phyloP scores from a whole-genome alignment of 2,329 filamentous ascomycete genomes.

The Fusarium sp. region DNA sequence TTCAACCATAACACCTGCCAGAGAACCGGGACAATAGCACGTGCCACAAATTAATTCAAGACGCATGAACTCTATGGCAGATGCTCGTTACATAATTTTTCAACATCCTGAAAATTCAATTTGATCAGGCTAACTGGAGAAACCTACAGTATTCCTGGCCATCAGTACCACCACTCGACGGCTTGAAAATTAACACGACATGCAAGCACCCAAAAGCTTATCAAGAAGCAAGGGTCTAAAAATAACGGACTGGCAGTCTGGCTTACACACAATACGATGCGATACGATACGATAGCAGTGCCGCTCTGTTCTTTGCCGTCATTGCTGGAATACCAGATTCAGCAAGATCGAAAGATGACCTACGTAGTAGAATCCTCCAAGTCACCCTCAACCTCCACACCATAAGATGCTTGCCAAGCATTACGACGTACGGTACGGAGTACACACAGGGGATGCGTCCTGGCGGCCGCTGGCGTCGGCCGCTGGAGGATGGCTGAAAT shows the following conservation, averaged over 20 bases:
- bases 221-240: not conserved
- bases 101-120: too few species aligned
- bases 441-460: conserved; percentile 15
- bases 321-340: too few species aligned
- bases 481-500: conserved; percentile 34
- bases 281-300: too few species aligned
- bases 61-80: too few species aligned
- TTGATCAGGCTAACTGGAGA: too few species aligned
- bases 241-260: too few species aligned
- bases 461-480: conserved; percentile 41
- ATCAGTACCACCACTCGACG: not conserved
- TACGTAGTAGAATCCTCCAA: conserved; percentile 24
- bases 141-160: too few species aligned
- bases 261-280: too few species aligned
- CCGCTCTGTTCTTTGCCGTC: too few species aligned
- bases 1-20: conserved; percentile 4
- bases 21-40: conserved; percentile 7
- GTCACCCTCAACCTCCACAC: conserved; percentile 31
- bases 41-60: conserved; percentile 7
- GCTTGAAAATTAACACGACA: conserved; percentile 9
- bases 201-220: not conserved
- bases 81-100: too few species aligned
- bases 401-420: conserved; percentile 27
- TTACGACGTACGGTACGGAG: not conserved
- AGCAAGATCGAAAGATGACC: conserved; percentile 29